These are phyloP conservation scores for Hordeum marinum DNA, from an alignment of 176 grass and related monocot genomes.

Conservation along the genomic window DNA sequence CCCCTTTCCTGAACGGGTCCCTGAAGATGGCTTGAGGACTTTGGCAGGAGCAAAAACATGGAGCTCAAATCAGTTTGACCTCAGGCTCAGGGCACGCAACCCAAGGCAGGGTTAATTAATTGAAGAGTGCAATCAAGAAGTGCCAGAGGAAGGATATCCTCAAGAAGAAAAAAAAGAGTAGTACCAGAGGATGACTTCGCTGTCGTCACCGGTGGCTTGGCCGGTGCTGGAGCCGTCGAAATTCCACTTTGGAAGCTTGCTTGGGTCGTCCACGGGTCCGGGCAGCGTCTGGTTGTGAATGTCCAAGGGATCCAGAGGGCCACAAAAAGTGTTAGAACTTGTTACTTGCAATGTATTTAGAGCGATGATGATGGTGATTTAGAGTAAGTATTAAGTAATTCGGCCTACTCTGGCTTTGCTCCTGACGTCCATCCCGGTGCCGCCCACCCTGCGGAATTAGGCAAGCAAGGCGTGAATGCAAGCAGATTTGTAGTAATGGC, in stretches of 20 bases:
- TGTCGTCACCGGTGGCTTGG: conserved; percentile 76
- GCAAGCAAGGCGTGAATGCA: background rate
- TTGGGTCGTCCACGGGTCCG: conserved; percentile 58
- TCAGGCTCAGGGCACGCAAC: background rate
- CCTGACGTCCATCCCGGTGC: conserved; percentile 79
- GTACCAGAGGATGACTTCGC: conserved; percentile 87
- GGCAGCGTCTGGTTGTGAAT: conserved; percentile 55
- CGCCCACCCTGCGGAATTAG: conserved; percentile 57
- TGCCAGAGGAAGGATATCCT: too few relatives aligned
- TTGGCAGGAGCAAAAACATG: conserved; percentile 8
- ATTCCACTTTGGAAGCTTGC: conserved; percentile 96
- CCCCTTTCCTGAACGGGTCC: conserved; percentile 90
- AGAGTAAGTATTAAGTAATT: too few relatives aligned
- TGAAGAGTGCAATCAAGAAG: background rate
- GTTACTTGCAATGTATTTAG: background rate
- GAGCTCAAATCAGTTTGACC: background rate
- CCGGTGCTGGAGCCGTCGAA: conserved; percentile 94
- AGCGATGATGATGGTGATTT: too few relatives aligned
- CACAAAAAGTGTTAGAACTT: background rate
- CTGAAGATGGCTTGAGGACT: conserved; percentile 89
- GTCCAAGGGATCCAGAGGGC: background rate
- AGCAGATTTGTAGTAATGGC: background rate
- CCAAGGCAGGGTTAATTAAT: background rate
- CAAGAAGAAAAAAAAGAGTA: too few relatives aligned
- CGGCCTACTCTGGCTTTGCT: conserved; percentile 65